Conservation (phyloP, 345 rosid genomes). For the Lumnitzera littorea region DNA sequence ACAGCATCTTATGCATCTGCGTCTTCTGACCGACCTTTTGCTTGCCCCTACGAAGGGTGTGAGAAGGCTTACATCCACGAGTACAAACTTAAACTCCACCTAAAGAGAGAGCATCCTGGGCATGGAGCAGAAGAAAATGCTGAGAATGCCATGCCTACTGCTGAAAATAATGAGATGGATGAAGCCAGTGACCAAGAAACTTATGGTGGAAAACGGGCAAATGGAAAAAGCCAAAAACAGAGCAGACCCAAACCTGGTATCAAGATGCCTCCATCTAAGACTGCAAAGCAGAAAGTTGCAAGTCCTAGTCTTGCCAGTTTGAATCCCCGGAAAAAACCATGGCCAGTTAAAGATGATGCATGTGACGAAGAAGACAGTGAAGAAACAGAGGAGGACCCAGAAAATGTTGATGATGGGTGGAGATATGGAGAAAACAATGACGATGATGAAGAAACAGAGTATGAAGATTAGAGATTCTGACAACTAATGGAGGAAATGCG, state of each 20-base stretch:
- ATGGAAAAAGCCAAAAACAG: constrained; percentile 55
- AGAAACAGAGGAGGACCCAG: constrained; percentile 86
- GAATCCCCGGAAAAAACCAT: constrained; percentile 43
- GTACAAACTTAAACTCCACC: constrained; percentile 94
- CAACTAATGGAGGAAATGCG: no score
- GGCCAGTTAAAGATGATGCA: constrained; percentile 55
- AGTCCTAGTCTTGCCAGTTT: constrained; percentile 46
- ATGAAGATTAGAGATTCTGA: constrained; percentile 51
- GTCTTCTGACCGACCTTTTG: constrained; percentile 78
- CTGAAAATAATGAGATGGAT: constrained; percentile 55
- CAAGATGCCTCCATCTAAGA: constrained; percentile 63
- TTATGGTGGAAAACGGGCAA: constrained; percentile 46
- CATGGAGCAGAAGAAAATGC: constrained; percentile 61
- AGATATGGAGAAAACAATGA: constrained; percentile 61
- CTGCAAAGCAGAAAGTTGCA: constrained; percentile 44
- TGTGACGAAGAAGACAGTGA: constrained; percentile 80
- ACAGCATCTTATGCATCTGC: constrained; percentile 51
- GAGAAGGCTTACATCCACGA: constrained; percentile 95
- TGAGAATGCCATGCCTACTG: constrained; percentile 41
- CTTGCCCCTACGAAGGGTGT: constrained; percentile 87
- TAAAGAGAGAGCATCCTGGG: constrained; percentile 90
- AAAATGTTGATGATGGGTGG: constrained; percentile 81
- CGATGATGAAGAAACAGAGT: constrained; percentile 88
- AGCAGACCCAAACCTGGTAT: constrained; percentile 53
- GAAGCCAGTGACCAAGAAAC: constrained; percentile 84